Percentiles rank a stretch among this genome's conserved stretches.
Evolutionary conservation across 805 yeast species (phyloP).

Genomic region (Metschnikowia dekortorum): DNA sequence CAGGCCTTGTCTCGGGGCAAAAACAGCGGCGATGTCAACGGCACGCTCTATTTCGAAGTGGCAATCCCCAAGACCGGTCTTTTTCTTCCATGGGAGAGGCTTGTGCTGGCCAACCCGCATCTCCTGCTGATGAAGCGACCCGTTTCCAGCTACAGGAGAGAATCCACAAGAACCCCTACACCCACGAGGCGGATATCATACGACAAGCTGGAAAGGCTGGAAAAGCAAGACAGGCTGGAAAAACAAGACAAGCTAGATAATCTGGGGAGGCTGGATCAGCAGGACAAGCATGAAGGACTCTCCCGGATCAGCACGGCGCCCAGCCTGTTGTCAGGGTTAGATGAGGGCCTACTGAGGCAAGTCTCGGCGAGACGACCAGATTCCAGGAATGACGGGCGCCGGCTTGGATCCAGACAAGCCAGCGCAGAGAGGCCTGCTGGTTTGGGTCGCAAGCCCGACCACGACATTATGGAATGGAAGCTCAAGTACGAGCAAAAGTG

Average conservation of each 20-base stretch:
- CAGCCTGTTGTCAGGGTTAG: background rate
- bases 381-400: background rate
- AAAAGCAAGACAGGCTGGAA: background rate
- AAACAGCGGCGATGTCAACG: conserved; percentile 80
- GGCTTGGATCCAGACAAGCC: background rate
- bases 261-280: background rate
- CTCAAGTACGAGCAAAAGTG: conserved; percentile 8
- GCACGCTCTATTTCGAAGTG: conserved; percentile 64
- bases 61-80: conserved; percentile 64
- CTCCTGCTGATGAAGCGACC: conserved; percentile 11
- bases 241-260: background rate
- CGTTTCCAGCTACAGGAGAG: conserved; percentile 1
- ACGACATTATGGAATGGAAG: conserved; percentile 6
- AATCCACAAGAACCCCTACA: conserved; percentile 1
- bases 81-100: conserved; percentile 57
- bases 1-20: conserved; percentile 60
- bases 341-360: background rate
- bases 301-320: background rate
- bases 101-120: conserved; percentile 32
- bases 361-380: background rate
- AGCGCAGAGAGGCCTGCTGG: background rate
- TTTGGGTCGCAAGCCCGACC: background rate
- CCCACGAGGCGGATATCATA: conserved; percentile 1
- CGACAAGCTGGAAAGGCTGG: background rate
- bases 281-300: background rate